Percentiles rank a stretch among this genome's conserved stretches.
Conservation (phyloP, 768 basidiomycete genomes). For the Neoboletus magnificus region DNA sequence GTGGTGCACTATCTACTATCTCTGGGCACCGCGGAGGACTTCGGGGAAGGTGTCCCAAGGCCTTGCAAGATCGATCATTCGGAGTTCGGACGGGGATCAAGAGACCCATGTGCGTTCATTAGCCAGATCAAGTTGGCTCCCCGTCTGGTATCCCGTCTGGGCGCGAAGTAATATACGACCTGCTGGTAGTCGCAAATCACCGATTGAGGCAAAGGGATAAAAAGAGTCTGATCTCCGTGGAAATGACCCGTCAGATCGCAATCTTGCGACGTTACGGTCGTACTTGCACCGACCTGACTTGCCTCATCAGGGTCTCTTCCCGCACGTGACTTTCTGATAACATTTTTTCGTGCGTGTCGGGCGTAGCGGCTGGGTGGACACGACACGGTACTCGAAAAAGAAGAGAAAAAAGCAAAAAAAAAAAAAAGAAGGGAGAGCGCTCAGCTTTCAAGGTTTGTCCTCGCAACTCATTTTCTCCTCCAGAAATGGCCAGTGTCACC, state of each 20-base stretch:
- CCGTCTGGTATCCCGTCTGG: neutral
- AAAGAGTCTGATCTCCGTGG: conserved; percentile 11
- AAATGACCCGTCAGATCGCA: neutral
- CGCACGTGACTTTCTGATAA: conserved; percentile 17
- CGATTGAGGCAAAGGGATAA: neutral
- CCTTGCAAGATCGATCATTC: neutral
- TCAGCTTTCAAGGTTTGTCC: neutral
- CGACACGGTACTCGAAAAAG: too few relatives aligned
- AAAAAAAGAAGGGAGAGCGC: neutral
- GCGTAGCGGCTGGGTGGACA: neutral
- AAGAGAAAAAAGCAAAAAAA: neutral
- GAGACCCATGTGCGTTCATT: neutral
- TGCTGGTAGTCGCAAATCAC: neutral
- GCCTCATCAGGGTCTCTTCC: neutral
- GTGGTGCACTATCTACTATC: neutral
- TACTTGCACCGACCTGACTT: neutral
- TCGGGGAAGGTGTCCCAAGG: too few relatives aligned
- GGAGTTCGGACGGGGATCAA: neutral
- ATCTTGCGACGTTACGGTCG: neutral
- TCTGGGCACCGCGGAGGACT: conserved; percentile 7
- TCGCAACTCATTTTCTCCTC: neutral
- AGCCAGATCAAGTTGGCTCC: neutral
- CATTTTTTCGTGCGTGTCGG: conserved; percentile 1
- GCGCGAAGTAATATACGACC: neutral
- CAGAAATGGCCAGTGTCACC: conserved; percentile 24